Evolutionary conservation across 2,329 filamentous ascomycete species (phyloP), one percentile per base, ranked within the genome.

Genomic region (Trichothecium sympodiale): DNA sequence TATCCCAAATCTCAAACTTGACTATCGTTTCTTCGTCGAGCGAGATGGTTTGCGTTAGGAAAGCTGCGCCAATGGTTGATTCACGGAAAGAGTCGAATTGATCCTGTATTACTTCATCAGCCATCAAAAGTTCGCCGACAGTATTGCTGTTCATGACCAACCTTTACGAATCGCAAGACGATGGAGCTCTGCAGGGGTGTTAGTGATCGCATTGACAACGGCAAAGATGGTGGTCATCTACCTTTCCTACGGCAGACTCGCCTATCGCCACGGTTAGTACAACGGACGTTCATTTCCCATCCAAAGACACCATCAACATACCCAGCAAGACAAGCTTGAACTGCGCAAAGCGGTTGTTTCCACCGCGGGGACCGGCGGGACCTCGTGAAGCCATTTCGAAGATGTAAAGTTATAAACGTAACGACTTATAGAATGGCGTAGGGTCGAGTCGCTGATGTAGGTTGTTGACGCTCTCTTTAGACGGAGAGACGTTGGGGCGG

Each of bases 1-100:
- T 98, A 64, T 95, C 88, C 88, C 91, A 98, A 57, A 98, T 98
- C 65, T 98, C 91, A 56, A 98, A 98, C 71, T 98, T 98, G 64
- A 98, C 89, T 38, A 91, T 98, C 41, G 91, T 96, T 63, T 79
- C 91, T 57, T 96, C 91, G 60, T 96, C 89, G 62, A 98, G 82
- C 39, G 89, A 89, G 60, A 98, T 95, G 49, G 91, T 98, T 65
- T 98, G 91, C 53, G 91, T 98, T 48, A 98, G 76, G 73, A 98
- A 98, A 48, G 93, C 93, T 51, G 93, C 91, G 62, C 91, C 89
- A 64, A 95, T 95, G 43, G 89, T 95, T 38, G 88, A 94, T 77
- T 95, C 89, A 64, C 88, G 80, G 69, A 95, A 95, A 35, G 72
- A 76, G 70, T 98, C 91, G 65, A 98, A 98, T 85, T 96, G 91